These are phyloP conservation scores for Suhomyces bribrorum DNA, from an alignment of 1,139 yeast genomes.

Conservation along the genomic window DNA sequence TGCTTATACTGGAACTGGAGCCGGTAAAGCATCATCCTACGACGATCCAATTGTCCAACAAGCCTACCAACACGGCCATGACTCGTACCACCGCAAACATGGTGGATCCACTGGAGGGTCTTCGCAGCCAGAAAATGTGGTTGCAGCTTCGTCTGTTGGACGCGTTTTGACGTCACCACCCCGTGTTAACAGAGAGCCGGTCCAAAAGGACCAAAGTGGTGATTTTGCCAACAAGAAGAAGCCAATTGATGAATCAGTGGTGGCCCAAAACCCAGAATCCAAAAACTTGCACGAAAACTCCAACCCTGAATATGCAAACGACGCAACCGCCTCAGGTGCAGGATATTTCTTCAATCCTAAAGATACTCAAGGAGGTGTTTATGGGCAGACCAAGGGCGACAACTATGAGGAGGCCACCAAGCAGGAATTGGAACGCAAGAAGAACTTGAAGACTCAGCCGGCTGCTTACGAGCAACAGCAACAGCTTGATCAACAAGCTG, in stretches of 20 bases:
- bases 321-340: constrained; percentile 31
- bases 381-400: constrained; percentile 15
- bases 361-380: constrained; percentile 39
- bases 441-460: constrained; percentile 35
- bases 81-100: neutral
- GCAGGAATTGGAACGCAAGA: constrained; percentile 24
- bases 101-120: neutral
- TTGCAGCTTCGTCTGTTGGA: constrained; percentile 29
- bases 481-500: constrained; percentile 13
- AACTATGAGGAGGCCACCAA: constrained; percentile 29
- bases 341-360: constrained; percentile 40
- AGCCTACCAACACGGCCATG: constrained; percentile 1
- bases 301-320: constrained; percentile 31
- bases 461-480: constrained; percentile 25
- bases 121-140: constrained; percentile 9
- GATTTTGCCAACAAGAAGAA: constrained; percentile 36
- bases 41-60: neutral
- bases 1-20: neutral
- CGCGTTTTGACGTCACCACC: constrained; percentile 37
- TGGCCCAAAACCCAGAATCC: constrained; percentile 8
- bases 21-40: neutral
- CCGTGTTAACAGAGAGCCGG: constrained; percentile 28
- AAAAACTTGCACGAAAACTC: constrained; percentile 19
- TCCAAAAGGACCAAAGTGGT: constrained; percentile 31
- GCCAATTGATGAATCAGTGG: constrained; percentile 30